These are phyloP conservation scores for Penicillium aurantiogriseum DNA, from an alignment of 2,329 filamentous ascomycete species.

Conservation along the genomic window DNA sequence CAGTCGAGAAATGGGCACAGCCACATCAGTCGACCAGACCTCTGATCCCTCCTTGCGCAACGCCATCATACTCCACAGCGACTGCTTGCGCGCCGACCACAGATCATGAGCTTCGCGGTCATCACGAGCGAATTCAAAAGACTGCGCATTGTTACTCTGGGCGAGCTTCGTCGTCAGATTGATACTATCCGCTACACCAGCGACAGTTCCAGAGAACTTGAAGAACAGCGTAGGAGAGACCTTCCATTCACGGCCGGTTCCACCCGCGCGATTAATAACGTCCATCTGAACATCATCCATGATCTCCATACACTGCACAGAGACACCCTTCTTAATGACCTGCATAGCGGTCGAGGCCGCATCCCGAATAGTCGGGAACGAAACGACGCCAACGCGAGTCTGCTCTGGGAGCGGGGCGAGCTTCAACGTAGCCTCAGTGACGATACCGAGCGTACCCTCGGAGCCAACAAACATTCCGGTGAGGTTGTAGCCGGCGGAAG, in stretches of 20 bases:
- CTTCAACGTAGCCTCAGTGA: slow-evolving; percentile 69
- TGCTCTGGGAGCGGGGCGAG: slow-evolving; percentile 63
- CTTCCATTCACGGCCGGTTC: slow-evolving; percentile 51
- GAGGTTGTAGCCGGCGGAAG: slow-evolving; percentile 69
- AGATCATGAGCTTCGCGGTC: slow-evolving; percentile 55
- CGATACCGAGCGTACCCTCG: slow-evolving; percentile 68
- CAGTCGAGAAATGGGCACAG: slow-evolving; percentile 60
- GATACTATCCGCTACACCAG: slow-evolving; percentile 76
- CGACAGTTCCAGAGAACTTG: slow-evolving; percentile 71
- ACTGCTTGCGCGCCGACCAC: slow-evolving; percentile 62
- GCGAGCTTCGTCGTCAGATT: slow-evolving; percentile 66
- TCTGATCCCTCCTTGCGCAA: slow-evolving; percentile 56
- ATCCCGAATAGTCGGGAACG: slow-evolving; percentile 58
- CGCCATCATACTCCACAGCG: slow-evolving; percentile 61
- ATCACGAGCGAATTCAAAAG: slow-evolving; percentile 57
- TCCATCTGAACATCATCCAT: slow-evolving; percentile 64
- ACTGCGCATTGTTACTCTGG: slow-evolving; percentile 55
- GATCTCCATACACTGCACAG: slow-evolving; percentile 64
- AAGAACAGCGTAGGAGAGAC: slow-evolving; percentile 45
- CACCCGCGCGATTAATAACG: slow-evolving; percentile 65
- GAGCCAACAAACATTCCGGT: slow-evolving; percentile 68
- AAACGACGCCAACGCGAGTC: slow-evolving; percentile 64
- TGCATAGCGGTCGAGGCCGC: slow-evolving; percentile 64
- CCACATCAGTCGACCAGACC: slow-evolving; percentile 62
- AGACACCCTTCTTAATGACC: slow-evolving; percentile 64